Evolutionary conservation across 768 basidiomycete species (phyloP), one percentile per base, ranked within the genome.

Genomic region (Mycena galopus): DNA sequence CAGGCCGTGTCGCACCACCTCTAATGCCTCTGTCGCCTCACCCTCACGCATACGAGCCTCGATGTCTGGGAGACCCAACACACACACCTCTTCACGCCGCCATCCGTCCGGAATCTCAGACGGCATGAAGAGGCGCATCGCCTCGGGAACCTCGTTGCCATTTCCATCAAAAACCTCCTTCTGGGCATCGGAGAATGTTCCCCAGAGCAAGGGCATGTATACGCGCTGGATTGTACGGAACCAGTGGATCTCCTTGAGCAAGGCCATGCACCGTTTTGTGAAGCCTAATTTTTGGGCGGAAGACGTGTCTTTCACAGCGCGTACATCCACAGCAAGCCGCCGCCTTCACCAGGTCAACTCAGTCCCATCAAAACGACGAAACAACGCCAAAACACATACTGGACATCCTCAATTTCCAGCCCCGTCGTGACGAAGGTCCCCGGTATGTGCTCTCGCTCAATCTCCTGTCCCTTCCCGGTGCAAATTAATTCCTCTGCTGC

Each of bases 41-140:
- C 53, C 64, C 10, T 65, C 37, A 32, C 64, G 51, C 64, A 65
- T 37, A 4, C 64, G 64, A 7, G 64, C 64, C 53, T 65, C 64
- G 7, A 56, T 17, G 11, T 32, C 17, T 7, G 42, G 42, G 7
- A 44, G 42, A 17, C 42, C 42, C 16, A 44, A 7, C 7, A 17
- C 42, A 11, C 42, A 44, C 42, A 21, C 42, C 42, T 17, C 19
- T 17, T 44, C 42, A 12, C 42, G 42, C 16, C 14, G 7, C 17
- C 16, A 7, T 7, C 16, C 7, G 19, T 44, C 42, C 17, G 16
- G 16, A 17, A 44, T 39, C 39, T 65, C 64, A 1, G 53, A 65
- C 27, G 64, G 64, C 51, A 37, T 37, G 35, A 37, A 37, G 8
- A 37, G 35, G 35, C 14, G 35, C 14, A 14, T 37, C 14, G 35